Evolutionary conservation across 106 monocot genomes (phyloP), one percentile per base, ranked within the genome.

Genomic region (Dendrobium catenatum): DNA sequence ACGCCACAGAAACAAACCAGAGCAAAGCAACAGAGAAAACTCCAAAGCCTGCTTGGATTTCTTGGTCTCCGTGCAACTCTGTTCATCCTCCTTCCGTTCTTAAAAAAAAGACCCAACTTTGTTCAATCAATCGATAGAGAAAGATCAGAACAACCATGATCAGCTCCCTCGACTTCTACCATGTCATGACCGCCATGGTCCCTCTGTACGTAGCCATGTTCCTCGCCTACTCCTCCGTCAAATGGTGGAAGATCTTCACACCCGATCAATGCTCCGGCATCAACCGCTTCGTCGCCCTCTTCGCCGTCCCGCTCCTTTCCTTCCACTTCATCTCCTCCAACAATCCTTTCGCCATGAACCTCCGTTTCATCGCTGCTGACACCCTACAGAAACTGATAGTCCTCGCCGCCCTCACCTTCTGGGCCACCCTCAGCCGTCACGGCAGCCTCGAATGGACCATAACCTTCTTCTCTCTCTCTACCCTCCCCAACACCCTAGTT

Each of bases 301-400:
- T 89, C 83, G 91, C 91, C 18, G 85, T 91, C 20, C 91, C 91
- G 1, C 80, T 91, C 13, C 85, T 91, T 2, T 91, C 91, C 40
- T 91, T 91, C 88, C 91, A 85, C 68, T 89, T 89, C 86, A 91
- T 91, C 84, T 88, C 91, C 41, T 47, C 37, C 59, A 88, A 91
- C 84, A 40, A 91, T 42, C 86, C 86, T 2, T 91, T 86, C 84
- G 73, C 86, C 2, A 89, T 89, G 91, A 92, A 84, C 83, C 67
- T 92, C 58, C 84, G 83, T 1, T 91, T 91, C 85, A 85, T 88
- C 86, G 86, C 86, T 5, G 91, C 91, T 8, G 88, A 91, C 72
- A 91, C 86, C n/a, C 86, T 91, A 24, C 91, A 91, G 82, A 91
- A 91, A 80, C 88, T 91, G 17, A 85, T 88, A n/a, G 84, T 88